These are phyloP conservation scores for Daphne laureola DNA, from an alignment of 441 rosid genomes.

Conservation along the genomic window DNA sequence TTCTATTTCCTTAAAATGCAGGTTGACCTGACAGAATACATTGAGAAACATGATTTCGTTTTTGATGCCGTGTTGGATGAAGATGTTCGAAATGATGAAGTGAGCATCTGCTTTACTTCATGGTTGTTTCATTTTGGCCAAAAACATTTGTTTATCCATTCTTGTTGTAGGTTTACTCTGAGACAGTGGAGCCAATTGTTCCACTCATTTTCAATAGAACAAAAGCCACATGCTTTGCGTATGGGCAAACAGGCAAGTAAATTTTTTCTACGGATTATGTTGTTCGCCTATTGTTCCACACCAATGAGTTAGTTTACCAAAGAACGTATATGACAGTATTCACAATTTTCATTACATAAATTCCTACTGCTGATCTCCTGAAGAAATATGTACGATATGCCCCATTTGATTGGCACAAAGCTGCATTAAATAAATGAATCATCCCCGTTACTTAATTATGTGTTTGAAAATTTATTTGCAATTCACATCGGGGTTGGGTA, in stretches of 20 bases:
- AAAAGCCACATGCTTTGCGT: constrained; percentile 93
- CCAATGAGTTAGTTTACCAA: too few species aligned
- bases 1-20: constrained; percentile 20
- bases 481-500: too few species aligned
- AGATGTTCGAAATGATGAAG: constrained; percentile 80
- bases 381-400: too few species aligned
- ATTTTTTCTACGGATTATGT: background rate
- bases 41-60: constrained; percentile 84
- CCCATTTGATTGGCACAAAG: too few species aligned
- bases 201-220: constrained; percentile 77
- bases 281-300: too few species aligned
- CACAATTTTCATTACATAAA: too few species aligned
- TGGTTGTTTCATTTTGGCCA: constrained; percentile 1
- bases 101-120: constrained; percentile 18
- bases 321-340: too few species aligned
- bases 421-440: too few species aligned
- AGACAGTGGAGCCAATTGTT: constrained; percentile 84
- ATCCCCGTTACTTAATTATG: too few species aligned
- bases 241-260: constrained; percentile 78
- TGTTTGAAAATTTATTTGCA: too few species aligned
- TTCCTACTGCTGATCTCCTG: too few species aligned
- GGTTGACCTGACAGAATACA: constrained; percentile 87
- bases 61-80: constrained; percentile 81
- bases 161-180: constrained; percentile 56
- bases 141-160: constrained; percentile 10